Percentiles rank a stretch among this genome's conserved stretches.
phyloP scores from a whole-genome alignment of 2,329 filamentous ascomycete species.

The Ophiostoma montium region DNA sequence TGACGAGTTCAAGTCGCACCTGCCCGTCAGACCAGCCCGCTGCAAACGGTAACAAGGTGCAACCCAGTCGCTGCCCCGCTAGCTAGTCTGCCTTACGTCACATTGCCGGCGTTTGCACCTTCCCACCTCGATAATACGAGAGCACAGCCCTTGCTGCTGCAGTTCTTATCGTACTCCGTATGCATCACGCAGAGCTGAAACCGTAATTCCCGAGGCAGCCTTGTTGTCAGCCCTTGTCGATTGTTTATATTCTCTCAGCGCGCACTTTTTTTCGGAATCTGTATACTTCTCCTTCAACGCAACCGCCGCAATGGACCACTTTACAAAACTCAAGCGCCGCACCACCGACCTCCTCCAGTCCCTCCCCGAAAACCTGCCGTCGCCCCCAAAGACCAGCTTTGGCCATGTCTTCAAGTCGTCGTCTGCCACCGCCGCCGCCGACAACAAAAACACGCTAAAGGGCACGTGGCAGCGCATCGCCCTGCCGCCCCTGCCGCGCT shows the following conservation, averaged over 20 bases:
- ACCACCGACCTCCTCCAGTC: constrained; percentile 38
- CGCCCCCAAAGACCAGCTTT: constrained; percentile 6
- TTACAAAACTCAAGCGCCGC: constrained; percentile 38
- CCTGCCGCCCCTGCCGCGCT: constrained; percentile 47
- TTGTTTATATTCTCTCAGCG: no score
- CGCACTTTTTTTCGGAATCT: no score
- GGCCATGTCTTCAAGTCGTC: constrained; percentile 2
- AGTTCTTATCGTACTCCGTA: not conserved
- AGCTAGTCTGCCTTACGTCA: not conserved
- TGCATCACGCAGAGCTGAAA: no score
- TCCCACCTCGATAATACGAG: not conserved
- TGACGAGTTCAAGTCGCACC: no score
- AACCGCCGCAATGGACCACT: constrained; percentile 32
- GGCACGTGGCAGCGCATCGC: constrained; percentile 48
- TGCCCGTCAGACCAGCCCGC: no score
- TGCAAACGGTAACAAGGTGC: no score
- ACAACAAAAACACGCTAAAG: constrained; percentile 24
- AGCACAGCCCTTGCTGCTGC: not conserved
- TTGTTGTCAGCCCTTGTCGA: no score
- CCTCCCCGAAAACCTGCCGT: constrained; percentile 31
- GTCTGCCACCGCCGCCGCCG: not conserved
- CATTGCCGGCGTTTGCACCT: not conserved
- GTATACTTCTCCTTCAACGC: no score
- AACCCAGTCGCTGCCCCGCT: not conserved
- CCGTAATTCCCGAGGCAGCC: no score